A percentile compares a stretch with the other conserved stretches of the same genome.
phyloP scores from a whole-genome alignment of 2,329 filamentous ascomycete genomes.

The Ceratocystiopsis sp. region DNA sequence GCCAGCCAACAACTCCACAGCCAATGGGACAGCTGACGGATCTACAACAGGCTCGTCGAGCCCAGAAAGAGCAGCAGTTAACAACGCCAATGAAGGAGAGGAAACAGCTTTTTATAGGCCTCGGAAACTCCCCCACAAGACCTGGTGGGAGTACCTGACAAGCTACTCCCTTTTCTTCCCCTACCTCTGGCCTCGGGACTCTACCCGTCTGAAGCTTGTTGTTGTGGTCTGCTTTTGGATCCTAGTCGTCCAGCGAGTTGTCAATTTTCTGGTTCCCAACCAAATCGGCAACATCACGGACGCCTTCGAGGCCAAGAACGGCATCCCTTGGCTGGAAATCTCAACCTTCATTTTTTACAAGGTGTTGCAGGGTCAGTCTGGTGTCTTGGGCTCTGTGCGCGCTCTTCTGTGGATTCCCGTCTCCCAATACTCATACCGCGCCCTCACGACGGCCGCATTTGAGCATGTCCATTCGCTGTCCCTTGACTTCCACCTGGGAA shows the following conservation, averaged over 20 bases:
- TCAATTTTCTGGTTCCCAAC: constrained; percentile 74
- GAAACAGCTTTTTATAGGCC: constrained; percentile 78
- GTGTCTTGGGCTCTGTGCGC: constrained; percentile 66
- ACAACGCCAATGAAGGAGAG: constrained; percentile 26
- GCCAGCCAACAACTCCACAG: constrained; percentile 4
- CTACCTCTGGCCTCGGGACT: constrained; percentile 87
- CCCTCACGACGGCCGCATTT: constrained; percentile 85
- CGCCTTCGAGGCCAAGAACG: constrained; percentile 33
- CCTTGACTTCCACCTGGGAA: constrained; percentile 89
- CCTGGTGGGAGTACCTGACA: constrained; percentile 90
- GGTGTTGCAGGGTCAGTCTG: constrained; percentile 75
- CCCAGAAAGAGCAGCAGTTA: background rate
- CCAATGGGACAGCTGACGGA: constrained; percentile 10
- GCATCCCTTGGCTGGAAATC: constrained; percentile 58
- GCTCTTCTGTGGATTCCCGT: constrained; percentile 91
- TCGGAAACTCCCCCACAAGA: constrained; percentile 67
- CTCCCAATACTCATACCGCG: constrained; percentile 89
- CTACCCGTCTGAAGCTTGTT: constrained; percentile 52
- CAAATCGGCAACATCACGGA: constrained; percentile 72
- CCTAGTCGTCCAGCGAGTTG: constrained; percentile 59
- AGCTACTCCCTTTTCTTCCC: constrained; percentile 91
- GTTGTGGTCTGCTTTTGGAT: constrained; percentile 71
- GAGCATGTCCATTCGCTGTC: constrained; percentile 94
- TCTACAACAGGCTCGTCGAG: constrained; percentile 18
- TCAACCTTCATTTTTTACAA: constrained; percentile 61